These are phyloP conservation scores for Alternaria triticina DNA, from an alignment of 2,329 filamentous ascomycete genomes.

Conservation along the genomic window DNA sequence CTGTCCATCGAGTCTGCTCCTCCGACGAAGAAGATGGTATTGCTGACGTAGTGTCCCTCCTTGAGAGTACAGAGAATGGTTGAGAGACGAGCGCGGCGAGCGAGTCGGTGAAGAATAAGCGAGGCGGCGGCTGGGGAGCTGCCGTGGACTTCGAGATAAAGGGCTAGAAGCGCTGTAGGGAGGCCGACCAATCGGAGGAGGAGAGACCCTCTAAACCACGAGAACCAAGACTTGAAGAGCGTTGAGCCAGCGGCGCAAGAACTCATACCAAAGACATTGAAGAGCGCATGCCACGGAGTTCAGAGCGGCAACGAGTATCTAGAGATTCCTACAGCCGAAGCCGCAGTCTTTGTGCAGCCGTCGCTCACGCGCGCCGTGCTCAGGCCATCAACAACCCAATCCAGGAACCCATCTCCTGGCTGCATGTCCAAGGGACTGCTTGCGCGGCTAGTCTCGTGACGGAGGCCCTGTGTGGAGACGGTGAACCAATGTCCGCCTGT, in stretches of 20 bases:
- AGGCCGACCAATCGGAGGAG: slow-evolving; percentile 35
- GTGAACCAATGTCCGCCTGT: not conserved
- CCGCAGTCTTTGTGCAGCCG: slow-evolving; percentile 23
- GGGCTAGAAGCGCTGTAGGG: slow-evolving; percentile 35
- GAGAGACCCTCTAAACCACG: slow-evolving; percentile 31
- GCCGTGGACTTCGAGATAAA: slow-evolving; percentile 41
- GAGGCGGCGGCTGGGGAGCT: slow-evolving; percentile 37
- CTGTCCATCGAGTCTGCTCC: slow-evolving; percentile 37
- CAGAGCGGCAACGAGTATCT: slow-evolving; percentile 12
- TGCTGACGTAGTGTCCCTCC: slow-evolving; percentile 29
- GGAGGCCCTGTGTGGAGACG: slow-evolving; percentile 1
- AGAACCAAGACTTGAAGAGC: slow-evolving; percentile 40
- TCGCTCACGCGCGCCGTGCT: slow-evolving; percentile 21
- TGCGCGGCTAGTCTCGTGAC: slow-evolving; percentile 22
- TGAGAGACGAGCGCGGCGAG: slow-evolving; percentile 36
- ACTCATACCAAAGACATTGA: slow-evolving; percentile 40
- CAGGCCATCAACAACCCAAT: slow-evolving; percentile 20
- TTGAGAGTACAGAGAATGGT: slow-evolving; percentile 30
- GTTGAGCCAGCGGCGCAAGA: slow-evolving; percentile 33
- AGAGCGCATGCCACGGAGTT: slow-evolving; percentile 36
- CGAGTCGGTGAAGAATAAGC: slow-evolving; percentile 45
- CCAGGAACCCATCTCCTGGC: slow-evolving; percentile 20
- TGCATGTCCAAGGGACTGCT: slow-evolving; percentile 23
- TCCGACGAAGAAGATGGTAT: slow-evolving; percentile 23
- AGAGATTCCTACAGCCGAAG: slow-evolving; percentile 14